These are phyloP conservation scores for Claviceps sp. DNA, from an alignment of 2,329 filamentous ascomycete genomes.

Conservation along the genomic window DNA sequence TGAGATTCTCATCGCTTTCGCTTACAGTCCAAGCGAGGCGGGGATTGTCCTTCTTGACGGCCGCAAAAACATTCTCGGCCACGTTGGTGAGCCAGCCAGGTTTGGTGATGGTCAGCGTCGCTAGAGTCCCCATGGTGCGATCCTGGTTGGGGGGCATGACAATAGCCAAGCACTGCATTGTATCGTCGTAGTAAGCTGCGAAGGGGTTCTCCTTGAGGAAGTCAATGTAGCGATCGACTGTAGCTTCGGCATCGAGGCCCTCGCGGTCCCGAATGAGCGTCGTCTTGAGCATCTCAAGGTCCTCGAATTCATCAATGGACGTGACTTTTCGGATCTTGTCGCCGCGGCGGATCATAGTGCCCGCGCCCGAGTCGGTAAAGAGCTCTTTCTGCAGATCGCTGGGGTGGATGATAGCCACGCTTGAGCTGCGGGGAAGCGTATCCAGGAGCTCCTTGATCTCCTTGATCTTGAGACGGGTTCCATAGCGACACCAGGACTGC, in stretches of 20 bases:
- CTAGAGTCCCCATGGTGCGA: constrained; percentile 63
- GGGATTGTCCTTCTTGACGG: constrained; percentile 86
- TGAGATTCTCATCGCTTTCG: constrained; percentile 89
- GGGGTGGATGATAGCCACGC: constrained; percentile 94
- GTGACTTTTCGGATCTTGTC: constrained; percentile 72
- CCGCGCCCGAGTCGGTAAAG: constrained; percentile 90
- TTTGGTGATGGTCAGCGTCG: constrained; percentile 87
- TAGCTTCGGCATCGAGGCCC: constrained; percentile 66
- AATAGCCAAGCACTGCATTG: constrained; percentile 83
- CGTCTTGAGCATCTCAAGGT: constrained; percentile 65
- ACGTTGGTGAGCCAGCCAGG: constrained; percentile 90
- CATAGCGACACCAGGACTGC: constrained; percentile 89
- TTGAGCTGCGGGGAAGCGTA: constrained; percentile 78
- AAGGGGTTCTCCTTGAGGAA: constrained; percentile 66
- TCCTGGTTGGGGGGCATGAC: constrained; percentile 61
- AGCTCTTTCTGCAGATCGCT: constrained; percentile 92
- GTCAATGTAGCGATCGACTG: constrained; percentile 77
- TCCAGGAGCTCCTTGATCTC: constrained; percentile 92
- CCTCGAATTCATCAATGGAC: constrained; percentile 59
- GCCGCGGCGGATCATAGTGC: constrained; percentile 81
- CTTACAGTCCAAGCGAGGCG: constrained; percentile 94
- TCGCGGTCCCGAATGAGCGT: constrained; percentile 72
- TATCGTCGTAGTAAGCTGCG: constrained; percentile 88
- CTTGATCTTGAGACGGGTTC: constrained; percentile 91
- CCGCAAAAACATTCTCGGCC: constrained; percentile 86